phyloP scores from a whole-genome alignment of 768 basidiomycete genomes.

The Lactarius tabidus region DNA sequence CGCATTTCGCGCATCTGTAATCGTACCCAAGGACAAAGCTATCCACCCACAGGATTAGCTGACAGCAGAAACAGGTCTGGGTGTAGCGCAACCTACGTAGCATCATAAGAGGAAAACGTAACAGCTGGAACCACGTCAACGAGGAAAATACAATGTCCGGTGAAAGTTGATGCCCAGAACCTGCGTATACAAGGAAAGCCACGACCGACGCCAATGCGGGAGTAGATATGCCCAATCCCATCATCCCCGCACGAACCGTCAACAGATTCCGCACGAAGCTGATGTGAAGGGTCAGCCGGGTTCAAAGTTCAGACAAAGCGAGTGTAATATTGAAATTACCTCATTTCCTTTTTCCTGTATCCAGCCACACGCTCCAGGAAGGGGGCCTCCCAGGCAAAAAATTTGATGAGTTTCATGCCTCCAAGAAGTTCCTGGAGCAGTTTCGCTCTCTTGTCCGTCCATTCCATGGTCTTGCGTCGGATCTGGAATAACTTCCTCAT shows the following conservation, averaged over 20 bases:
- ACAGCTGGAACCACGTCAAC: constrained; percentile 77
- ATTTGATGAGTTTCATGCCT: constrained; percentile 90
- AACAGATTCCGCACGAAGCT: constrained; percentile 67
- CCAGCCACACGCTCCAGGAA: constrained; percentile 70
- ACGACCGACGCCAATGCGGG: constrained; percentile 78
- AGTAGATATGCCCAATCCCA: constrained; percentile 64
- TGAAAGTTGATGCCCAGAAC: constrained; percentile 61
- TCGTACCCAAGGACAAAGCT: constrained; percentile 71
- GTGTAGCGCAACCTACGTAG: constrained; percentile 36
- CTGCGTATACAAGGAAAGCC: constrained; percentile 72
- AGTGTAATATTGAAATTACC: constrained; percentile 29
- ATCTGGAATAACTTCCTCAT: constrained; percentile 71
- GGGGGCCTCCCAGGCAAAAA: constrained; percentile 84
- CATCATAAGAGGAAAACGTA: constrained; percentile 80
- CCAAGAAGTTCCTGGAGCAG: constrained; percentile 84
- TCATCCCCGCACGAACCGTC: constrained; percentile 60
- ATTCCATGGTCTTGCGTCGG: constrained; percentile 72
- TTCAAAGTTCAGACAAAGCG: constrained; percentile 1
- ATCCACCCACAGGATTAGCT: constrained; percentile 8
- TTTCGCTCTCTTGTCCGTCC: constrained; percentile 89
- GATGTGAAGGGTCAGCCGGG: neutral
- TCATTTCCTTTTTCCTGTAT: constrained; percentile 69
- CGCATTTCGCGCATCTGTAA: constrained; percentile 82
- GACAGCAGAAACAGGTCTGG: neutral
- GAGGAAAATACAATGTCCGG: constrained; percentile 80